These are phyloP conservation scores for Arabidopsis suecica DNA, from an alignment of 345 rosid genomes.

Conservation along the genomic window DNA sequence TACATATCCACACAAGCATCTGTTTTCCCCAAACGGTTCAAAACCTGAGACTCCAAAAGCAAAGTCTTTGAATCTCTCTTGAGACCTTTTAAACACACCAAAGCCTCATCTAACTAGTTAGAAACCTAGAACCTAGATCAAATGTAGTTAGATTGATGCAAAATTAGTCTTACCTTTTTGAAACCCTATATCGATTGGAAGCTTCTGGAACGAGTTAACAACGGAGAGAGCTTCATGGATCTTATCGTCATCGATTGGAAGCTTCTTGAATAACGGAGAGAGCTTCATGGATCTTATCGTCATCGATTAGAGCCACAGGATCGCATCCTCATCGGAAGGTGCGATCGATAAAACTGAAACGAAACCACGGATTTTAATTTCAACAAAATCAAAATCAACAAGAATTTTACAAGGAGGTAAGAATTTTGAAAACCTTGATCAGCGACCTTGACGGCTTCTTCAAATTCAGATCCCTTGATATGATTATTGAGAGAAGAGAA, in stretches of 20 bases:
- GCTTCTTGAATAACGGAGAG: conserved; percentile 16
- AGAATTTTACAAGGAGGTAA: background rate
- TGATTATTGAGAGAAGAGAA: conserved; percentile 63
- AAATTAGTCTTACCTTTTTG: conserved; percentile 50
- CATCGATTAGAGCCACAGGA: conserved; percentile 75
- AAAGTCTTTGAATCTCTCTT: conserved; percentile 58
- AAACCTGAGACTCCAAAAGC: conserved; percentile 87
- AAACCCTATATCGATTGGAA: conserved; percentile 63
- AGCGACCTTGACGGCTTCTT: conserved; percentile 68
- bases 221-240: conserved; percentile 71
- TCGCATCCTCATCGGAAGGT: conserved; percentile 86
- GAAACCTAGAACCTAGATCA: conserved; percentile 39
- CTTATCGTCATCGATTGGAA: conserved; percentile 59
- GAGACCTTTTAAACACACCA: conserved; percentile 57
- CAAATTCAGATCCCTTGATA: conserved; percentile 63
- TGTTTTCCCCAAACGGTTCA: conserved; percentile 73
- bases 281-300: conserved; percentile 58
- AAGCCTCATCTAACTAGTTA: conserved; percentile 80
- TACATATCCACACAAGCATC: conserved; percentile 74
- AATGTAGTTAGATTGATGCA: conserved; percentile 20
- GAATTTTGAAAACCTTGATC: conserved; percentile 62
- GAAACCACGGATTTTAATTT: background rate
- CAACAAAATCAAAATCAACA: background rate
- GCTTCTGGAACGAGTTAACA: conserved; percentile 55
- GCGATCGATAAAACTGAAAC: conserved; percentile 65